Base-by-base conservation (phyloP, 116 monocot species). In the Papilionanthe hybrid region DNA sequence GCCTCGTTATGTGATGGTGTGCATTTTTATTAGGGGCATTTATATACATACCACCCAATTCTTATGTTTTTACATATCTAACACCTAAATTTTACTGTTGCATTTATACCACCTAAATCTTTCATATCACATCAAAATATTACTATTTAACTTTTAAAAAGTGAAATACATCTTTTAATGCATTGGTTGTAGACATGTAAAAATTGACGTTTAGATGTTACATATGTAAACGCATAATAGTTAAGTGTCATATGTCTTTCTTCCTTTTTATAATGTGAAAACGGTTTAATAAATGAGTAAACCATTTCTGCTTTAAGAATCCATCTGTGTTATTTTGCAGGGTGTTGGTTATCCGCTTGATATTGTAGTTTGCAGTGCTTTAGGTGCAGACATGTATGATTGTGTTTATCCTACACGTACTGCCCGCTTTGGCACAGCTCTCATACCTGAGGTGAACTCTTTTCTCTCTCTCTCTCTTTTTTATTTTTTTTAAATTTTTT, bases 331-430 rank as follows among this genome's bases (percentile, higher is more conserved):
- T 68, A 55, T 69, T 79, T 82, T 93, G 84, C 86, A 98, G 95
- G 98, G 98, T 86, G 95, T 98, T 85, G 98, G 98, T 27, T 98
- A 98, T 86, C 98, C 98, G 69, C 98, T 98, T 86, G 98, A 98
- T 81, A 94, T 98, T 87, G 93, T 98, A 57, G 98, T 98, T 76
- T 98, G 98, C 76, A 98, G 98, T 84, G 98, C 98, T 79, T 80
- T 98, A 73, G 98, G 98, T 88, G 98, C 98, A 75, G 98, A 98
- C 83, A 93, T 98, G 95, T 98, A 94, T 86, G 98, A 98, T 79
- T 98, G 95, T 85, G 98, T 98, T 28, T 98, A 94, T 85, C 98
- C 98, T 79, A 98, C 98, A 83, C 83, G 98, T 27, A 98, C 98
- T 86, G 98, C 93, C 84, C 95, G 98, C 27, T 98, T 98, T 86